A percentile compares a stretch with the other conserved stretches of the same genome.
Conservation (phyloP, 2,329 filamentous ascomycete genomes). For the Colletotrichum chrysophilum region DNA sequence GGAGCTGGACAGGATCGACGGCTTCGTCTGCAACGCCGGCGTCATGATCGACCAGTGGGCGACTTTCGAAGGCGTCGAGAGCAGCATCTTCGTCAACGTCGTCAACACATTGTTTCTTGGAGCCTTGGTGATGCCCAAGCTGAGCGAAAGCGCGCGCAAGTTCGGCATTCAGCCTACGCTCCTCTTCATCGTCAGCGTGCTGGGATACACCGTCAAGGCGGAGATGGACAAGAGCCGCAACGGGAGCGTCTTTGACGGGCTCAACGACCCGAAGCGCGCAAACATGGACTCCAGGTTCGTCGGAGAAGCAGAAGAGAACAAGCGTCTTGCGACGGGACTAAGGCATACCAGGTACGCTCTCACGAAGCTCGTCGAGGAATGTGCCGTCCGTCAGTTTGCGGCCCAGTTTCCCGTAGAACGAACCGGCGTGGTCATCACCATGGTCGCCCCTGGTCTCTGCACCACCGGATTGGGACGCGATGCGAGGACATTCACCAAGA, state of each 20-base stretch:
- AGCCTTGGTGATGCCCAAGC: constrained; percentile 27
- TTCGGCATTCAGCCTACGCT: constrained; percentile 30
- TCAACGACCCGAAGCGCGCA: constrained; percentile 29
- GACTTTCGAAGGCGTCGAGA: constrained; percentile 51
- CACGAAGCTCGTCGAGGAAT: constrained; percentile 31
- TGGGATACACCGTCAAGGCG: constrained; percentile 14
- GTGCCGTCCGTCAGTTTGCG: constrained; percentile 31
- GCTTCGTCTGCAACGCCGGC: constrained; percentile 38
- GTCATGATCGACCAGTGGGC: constrained; percentile 37
- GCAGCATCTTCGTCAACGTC: constrained; percentile 43
- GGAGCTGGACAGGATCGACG: constrained; percentile 39
- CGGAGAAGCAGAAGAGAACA: not conserved
- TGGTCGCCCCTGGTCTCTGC: constrained; percentile 35
- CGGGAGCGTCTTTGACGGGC: constrained; percentile 29
- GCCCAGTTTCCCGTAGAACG: constrained; percentile 26
- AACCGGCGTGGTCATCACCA: constrained; percentile 36
- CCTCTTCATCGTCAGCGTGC: constrained; percentile 25
- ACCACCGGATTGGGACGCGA: constrained; percentile 25
- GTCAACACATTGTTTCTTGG: constrained; percentile 27
- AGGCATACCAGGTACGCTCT: constrained; percentile 26
- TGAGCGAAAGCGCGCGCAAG: constrained; percentile 25
- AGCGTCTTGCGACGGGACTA: not conserved
- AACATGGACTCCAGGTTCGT: constrained; percentile 4
- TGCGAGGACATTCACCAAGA: not conserved
- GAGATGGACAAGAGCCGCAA: constrained; percentile 23